A percentile compares a stretch with the other conserved stretches of the same genome.
phyloP scores from a whole-genome alignment of 1,139 yeast genomes.

The Candida gigantensis region DNA sequence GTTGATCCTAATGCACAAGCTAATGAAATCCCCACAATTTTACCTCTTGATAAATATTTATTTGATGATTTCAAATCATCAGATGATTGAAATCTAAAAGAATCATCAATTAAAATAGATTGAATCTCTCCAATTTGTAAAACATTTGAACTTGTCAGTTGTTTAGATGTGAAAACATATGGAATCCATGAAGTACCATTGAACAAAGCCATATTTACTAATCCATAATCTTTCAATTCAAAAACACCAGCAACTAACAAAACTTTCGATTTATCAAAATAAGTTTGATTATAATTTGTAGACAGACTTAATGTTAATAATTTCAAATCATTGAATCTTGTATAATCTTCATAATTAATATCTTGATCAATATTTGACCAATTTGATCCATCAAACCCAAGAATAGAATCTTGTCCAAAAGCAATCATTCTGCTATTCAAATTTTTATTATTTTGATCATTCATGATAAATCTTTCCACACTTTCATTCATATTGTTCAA shows the following conservation, averaged over 20 bases:
- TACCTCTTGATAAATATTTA: constrained; percentile 52
- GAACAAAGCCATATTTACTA: constrained; percentile 65
- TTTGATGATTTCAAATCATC: constrained; percentile 27
- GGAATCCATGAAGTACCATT: constrained; percentile 79
- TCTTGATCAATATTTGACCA: constrained; percentile 47
- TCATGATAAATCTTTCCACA: constrained; percentile 50
- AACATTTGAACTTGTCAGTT: constrained; percentile 11
- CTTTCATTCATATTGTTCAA: constrained; percentile 34
- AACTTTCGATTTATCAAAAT: constrained; percentile 46
- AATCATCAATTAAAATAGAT: constrained; percentile 39
- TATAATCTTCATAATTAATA: constrained; percentile 25
- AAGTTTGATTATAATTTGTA: constrained; percentile 27
- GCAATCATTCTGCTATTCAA: constrained; percentile 55
- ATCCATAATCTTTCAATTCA: constrained; percentile 53
- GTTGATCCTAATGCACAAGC: constrained; percentile 88
- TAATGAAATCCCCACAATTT: constrained; percentile 81
- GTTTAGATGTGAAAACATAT: constrained; percentile 40
- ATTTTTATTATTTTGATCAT: constrained; percentile 46
- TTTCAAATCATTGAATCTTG: constrained; percentile 43
- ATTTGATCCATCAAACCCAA: constrained; percentile 49
- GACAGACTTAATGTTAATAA: constrained; percentile 36
- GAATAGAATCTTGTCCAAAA: constrained; percentile 51
- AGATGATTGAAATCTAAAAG: constrained; percentile 40
- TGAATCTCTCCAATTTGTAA: constrained; percentile 31
- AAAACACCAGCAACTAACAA: constrained; percentile 67